These are phyloP conservation scores for Pythium aristosporum DNA, from an alignment of 352 stramenopile species.

Conservation along the genomic window DNA sequence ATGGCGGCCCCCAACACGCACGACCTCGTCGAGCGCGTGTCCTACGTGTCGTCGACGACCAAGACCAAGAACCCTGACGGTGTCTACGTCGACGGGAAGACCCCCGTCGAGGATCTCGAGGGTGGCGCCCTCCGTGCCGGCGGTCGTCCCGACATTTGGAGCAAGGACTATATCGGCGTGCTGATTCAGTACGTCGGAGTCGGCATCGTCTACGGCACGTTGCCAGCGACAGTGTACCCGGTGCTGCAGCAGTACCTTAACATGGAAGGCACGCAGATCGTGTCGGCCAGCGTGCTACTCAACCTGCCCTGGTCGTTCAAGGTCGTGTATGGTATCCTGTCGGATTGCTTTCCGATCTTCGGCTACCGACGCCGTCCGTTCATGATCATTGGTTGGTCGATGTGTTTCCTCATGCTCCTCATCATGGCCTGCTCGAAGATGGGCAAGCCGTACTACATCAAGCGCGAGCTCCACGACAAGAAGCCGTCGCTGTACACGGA, in stretches of 20 bases:
- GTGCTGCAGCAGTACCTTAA: slow-evolving; percentile 11
- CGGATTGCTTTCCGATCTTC: slow-evolving; percentile 19
- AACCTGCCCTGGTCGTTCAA: slow-evolving; percentile 23
- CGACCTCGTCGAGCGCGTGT: slow-evolving; percentile 5
- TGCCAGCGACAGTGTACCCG: slow-evolving; percentile 6
- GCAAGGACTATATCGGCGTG: slow-evolving; percentile 11
- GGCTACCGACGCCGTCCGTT: slow-evolving; percentile 20
- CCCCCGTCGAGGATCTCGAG: not conserved
- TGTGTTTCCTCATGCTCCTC: slow-evolving; percentile 12
- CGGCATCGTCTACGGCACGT: slow-evolving; percentile 14
- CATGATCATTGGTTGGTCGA: slow-evolving; percentile 21
- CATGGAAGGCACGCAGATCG: slow-evolving; percentile 15
- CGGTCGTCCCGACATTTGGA: slow-evolving; percentile 1
- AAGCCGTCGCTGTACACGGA: not conserved
- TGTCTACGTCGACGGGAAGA: not conserved
- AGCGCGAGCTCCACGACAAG: slow-evolving; percentile 1
- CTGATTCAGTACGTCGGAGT: slow-evolving; percentile 9
- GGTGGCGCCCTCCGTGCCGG: slow-evolving; percentile 1
- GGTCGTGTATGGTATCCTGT: slow-evolving; percentile 20
- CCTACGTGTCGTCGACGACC: slow-evolving; percentile 1
- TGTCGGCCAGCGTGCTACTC: slow-evolving; percentile 7
- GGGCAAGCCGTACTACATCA: slow-evolving; percentile 18
- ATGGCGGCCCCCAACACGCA: not conserved
- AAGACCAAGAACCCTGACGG: not conserved
- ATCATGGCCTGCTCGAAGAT: slow-evolving; percentile 14